These are phyloP conservation scores for Mycosarcoma mackinlayi DNA, from an alignment of 1,284 basidiomycete genomes.

Conservation along the genomic window DNA sequence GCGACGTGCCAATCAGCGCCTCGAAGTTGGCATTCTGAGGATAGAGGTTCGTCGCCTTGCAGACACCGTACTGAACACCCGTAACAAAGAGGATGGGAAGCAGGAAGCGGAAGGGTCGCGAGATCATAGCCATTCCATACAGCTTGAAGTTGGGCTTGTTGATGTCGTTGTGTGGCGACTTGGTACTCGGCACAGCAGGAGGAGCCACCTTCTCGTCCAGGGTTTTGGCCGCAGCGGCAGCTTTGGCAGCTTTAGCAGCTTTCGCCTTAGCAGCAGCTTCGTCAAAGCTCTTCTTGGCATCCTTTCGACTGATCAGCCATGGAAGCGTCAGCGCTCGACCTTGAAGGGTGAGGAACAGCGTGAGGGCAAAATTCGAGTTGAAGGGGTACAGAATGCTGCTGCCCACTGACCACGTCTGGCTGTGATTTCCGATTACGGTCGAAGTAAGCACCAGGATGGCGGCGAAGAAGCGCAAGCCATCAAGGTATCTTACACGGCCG, in stretches of 20 bases:
- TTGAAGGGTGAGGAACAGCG: conserved; percentile 45
- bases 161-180: conserved; percentile 14
- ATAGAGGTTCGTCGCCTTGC: conserved; percentile 32
- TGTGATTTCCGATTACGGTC: conserved; percentile 25
- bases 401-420: conserved; percentile 22
- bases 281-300: conserved; percentile 25
- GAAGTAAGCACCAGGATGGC: conserved; percentile 38
- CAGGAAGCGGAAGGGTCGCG: conserved; percentile 47
- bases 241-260: conserved; percentile 29
- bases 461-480: conserved; percentile 40
- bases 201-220: conserved; percentile 29
- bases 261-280: conserved; percentile 36
- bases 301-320: conserved; percentile 40
- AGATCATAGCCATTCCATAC: conserved; percentile 46
- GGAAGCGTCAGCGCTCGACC: conserved; percentile 36
- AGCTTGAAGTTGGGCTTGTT: conserved; percentile 42
- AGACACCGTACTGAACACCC: conserved; percentile 46
- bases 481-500: conserved; percentile 42
- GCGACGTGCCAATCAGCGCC: conserved; percentile 27
- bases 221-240: conserved; percentile 22
- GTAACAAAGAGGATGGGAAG: conserved; percentile 45
- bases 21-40: conserved; percentile 34
- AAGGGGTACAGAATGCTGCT: conserved; percentile 51
- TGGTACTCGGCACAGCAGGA: neutral
- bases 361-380: conserved; percentile 40